A percentile compares a stretch with the other conserved stretches of the same genome.
Evolutionary conservation across 1,139 yeast species (phyloP).

Genomic region (Yamadazyma epiphylla): DNA sequence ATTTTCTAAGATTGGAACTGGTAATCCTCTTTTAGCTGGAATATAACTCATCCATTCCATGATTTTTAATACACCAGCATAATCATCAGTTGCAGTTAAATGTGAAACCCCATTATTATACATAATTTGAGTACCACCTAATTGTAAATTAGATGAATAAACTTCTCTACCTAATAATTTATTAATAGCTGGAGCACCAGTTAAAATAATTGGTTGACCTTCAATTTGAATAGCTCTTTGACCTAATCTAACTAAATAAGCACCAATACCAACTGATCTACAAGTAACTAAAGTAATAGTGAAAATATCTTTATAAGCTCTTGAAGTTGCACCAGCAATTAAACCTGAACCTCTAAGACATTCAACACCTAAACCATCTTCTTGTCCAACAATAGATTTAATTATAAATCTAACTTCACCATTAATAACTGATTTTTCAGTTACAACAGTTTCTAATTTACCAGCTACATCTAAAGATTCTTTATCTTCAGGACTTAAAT

Average conservation of each 20-base stretch:
- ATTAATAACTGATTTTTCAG: slow-evolving; percentile 77
- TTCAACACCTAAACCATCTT: slow-evolving; percentile 97
- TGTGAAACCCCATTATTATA: slow-evolving; percentile 97
- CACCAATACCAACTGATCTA: slow-evolving; percentile 99
- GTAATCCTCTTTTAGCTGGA: slow-evolving; percentile 86
- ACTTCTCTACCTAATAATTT: slow-evolving; percentile 95
- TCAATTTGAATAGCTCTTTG: slow-evolving; percentile 98
- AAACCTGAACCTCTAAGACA: slow-evolving; percentile 97
- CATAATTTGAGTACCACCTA: slow-evolving; percentile 99
- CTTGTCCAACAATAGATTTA: slow-evolving; percentile 84
- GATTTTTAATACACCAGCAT: slow-evolving; percentile 93
- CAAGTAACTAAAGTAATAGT: slow-evolving; percentile 95
- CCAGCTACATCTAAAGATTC: slow-evolving; percentile 56
- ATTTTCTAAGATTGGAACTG: slow-evolving; percentile 85
- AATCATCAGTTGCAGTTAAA: slow-evolving; percentile 90
- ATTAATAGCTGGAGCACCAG: slow-evolving; percentile 99
- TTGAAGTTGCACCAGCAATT: slow-evolving; percentile 97
- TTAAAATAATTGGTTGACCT: slow-evolving; percentile 96
- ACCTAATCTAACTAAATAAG: slow-evolving; percentile 94
- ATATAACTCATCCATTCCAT: slow-evolving; percentile 95
- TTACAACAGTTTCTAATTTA: slow-evolving; percentile 58
- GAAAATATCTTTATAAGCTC: slow-evolving; percentile 95
- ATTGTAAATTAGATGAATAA: slow-evolving; percentile 91
- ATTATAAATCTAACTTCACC: slow-evolving; percentile 83
- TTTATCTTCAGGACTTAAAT: slow-evolving; percentile 68